Percentiles rank a stretch among this genome's conserved stretches.
These are phyloP conservation scores for Phytophthora megakarya DNA, from an alignment of 352 stramenopile genomes.

Conservation along the genomic window DNA sequence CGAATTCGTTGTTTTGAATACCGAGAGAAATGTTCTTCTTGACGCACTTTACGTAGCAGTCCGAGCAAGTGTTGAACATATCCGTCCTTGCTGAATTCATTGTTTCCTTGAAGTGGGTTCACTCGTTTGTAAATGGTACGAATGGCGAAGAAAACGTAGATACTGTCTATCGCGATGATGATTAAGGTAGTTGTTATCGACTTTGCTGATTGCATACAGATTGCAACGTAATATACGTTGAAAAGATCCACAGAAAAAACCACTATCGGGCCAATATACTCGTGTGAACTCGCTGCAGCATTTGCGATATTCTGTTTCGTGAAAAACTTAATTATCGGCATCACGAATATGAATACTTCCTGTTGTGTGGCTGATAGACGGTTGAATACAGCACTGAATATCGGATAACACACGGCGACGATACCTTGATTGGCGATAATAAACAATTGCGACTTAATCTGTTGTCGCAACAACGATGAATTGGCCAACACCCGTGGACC, in stretches of 20 bases:
- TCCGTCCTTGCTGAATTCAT: not conserved
- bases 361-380: constrained; percentile 8
- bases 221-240: constrained; percentile 32
- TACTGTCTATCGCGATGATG: constrained; percentile 3
- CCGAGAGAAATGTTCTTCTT: not conserved
- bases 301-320: constrained; percentile 25
- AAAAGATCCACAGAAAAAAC: constrained; percentile 38
- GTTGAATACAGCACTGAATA: constrained; percentile 23
- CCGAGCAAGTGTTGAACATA: not conserved
- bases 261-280: constrained; percentile 22
- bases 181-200: constrained; percentile 8
- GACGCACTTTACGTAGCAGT: not conserved
- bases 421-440: constrained; percentile 17
- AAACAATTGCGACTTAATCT: constrained; percentile 8
- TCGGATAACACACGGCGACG: constrained; percentile 12
- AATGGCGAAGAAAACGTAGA: constrained; percentile 7
- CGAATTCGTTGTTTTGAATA: constrained; percentile 4
- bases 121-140: not conserved
- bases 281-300: constrained; percentile 9
- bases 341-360: constrained; percentile 6
- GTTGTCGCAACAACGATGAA: not conserved
- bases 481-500: not conserved
- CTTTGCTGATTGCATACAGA: constrained; percentile 30
- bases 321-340: constrained; percentile 23
- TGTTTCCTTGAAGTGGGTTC: not conserved